phyloP scores from a whole-genome alignment of 768 basidiomycete genomes.

The Leccinum broughii region DNA sequence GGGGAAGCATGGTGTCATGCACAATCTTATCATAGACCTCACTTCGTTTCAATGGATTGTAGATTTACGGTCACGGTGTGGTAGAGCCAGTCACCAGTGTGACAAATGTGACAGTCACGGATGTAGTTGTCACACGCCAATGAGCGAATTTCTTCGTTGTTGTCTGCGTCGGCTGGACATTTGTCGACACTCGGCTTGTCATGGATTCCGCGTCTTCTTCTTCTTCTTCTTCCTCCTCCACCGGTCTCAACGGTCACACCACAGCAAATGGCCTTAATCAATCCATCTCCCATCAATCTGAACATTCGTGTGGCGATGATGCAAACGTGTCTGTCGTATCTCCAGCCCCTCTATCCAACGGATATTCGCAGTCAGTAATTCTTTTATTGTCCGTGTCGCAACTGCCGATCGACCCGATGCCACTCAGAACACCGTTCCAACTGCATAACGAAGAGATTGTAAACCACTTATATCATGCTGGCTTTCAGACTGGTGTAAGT shows the following conservation, averaged over 20 bases:
- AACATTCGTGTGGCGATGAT: constrained; percentile 39
- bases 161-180: neutral
- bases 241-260: constrained; percentile 52
- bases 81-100: constrained; percentile 14
- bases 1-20: constrained; percentile 36
- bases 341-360: constrained; percentile 51
- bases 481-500: constrained; percentile 82
- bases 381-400: neutral
- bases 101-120: constrained; percentile 25
- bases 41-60: constrained; percentile 54
- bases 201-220: constrained; percentile 29
- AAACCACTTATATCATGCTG: constrained; percentile 74
- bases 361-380: constrained; percentile 57
- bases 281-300: constrained; percentile 37
- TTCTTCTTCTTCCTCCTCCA: constrained; percentile 15
- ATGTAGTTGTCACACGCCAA: constrained; percentile 18
- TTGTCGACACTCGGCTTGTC: neutral
- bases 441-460: constrained; percentile 77
- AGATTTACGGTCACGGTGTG: constrained; percentile 17
- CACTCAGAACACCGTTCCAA: constrained; percentile 47
- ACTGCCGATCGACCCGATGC: constrained; percentile 11
- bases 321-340: constrained; percentile 19
- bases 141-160: constrained; percentile 22
- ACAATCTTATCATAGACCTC: constrained; percentile 54
- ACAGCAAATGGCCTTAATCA: constrained; percentile 51